phyloP scores from a whole-genome alignment of 768 basidiomycete genomes.

The Xerocomellus intermedius region DNA sequence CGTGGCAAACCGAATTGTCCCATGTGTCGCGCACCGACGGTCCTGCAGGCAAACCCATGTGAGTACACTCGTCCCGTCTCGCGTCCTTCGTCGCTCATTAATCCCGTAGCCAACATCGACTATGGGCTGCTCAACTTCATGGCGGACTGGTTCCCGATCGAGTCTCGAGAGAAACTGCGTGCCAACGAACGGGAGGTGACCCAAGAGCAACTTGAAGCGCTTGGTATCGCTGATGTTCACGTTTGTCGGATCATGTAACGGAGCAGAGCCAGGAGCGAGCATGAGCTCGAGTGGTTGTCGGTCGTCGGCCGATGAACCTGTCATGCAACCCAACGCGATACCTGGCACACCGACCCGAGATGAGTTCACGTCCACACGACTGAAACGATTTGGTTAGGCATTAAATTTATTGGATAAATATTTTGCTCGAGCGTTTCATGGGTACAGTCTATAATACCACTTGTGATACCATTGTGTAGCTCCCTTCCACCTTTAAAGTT shows the following conservation, averaged over 20 bases:
- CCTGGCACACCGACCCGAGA: background rate
- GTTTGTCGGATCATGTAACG: constrained; percentile 44
- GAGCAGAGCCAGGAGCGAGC: too few relatives aligned
- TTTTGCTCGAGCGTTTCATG: background rate
- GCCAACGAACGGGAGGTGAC: constrained; percentile 75
- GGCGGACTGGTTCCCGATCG: constrained; percentile 89
- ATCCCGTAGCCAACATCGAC: constrained; percentile 67
- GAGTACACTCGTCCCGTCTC: constrained; percentile 30
- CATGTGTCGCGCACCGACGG: constrained; percentile 76
- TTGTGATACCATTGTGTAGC: background rate
- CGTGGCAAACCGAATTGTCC: constrained; percentile 75
- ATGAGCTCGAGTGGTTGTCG: background rate
- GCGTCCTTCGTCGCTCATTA: background rate
- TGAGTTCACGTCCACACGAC: background rate
- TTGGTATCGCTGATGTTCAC: constrained; percentile 46
- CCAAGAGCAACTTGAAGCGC: constrained; percentile 62
- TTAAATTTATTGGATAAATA: background rate
- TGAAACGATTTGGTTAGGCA: background rate
- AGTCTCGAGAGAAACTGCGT: constrained; percentile 70
- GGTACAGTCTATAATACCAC: background rate
- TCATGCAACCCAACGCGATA: background rate
- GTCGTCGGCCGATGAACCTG: background rate
- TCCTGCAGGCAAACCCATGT: constrained; percentile 76
- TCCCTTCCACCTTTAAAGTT: background rate
- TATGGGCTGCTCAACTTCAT: constrained; percentile 81